These are phyloP conservation scores for Neocallimastix lanati DNA, from an alignment of 192 early-diverging fungal genomes.

Conservation along the genomic window DNA sequence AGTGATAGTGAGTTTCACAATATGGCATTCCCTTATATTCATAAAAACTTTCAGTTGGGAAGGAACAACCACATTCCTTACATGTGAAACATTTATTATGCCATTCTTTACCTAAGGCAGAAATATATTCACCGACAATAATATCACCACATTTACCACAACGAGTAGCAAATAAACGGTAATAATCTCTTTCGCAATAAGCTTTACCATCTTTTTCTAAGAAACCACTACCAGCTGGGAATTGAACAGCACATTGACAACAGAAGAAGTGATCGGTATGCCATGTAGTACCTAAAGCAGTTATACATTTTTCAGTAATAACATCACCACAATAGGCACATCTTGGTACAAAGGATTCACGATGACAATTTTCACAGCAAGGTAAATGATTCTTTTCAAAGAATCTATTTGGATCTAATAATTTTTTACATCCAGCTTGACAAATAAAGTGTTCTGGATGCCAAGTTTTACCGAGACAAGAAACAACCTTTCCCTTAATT, in stretches of 20 bases:
- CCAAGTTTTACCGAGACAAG: constrained; percentile 5
- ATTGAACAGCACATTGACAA: constrained; percentile 12
- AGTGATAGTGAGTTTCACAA: constrained; percentile 13
- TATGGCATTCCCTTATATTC: constrained; percentile 15
- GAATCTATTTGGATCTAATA: constrained; percentile 7
- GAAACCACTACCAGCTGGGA: not conserved
- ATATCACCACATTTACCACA: constrained; percentile 13
- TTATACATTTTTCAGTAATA: constrained; percentile 14
- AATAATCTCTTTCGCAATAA: constrained; percentile 16
- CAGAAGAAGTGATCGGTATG: constrained; percentile 24
- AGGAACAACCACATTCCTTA: constrained; percentile 14
- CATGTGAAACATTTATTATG: constrained; percentile 17
- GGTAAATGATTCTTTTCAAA: constrained; percentile 3
- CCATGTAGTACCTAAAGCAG: constrained; percentile 10
- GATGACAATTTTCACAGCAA: not conserved
- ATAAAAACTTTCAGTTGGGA: constrained; percentile 15
- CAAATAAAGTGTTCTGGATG: constrained; percentile 13
- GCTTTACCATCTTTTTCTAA: constrained; percentile 4
- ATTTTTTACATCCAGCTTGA: constrained; percentile 1
- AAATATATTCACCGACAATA: constrained; percentile 17
- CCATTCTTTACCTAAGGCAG: constrained; percentile 18
- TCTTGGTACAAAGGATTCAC: not conserved
- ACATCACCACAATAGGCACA: constrained; percentile 13
- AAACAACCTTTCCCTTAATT: not conserved
- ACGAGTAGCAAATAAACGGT: constrained; percentile 11